These are phyloP conservation scores for Punica granatum DNA, from an alignment of 345 rosid species.

Conservation along the genomic window DNA sequence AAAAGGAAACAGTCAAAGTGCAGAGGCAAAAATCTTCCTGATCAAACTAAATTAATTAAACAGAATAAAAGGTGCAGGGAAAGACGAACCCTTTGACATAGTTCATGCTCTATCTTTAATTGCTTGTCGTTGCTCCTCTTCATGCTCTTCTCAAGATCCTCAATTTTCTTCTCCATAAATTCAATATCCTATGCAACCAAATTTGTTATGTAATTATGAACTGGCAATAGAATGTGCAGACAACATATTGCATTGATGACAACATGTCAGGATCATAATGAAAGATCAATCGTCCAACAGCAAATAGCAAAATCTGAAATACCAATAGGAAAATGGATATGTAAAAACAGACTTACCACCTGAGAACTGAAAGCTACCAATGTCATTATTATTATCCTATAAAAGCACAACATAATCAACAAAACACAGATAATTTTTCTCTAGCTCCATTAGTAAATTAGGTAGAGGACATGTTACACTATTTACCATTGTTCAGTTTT, in stretches of 20 bases:
- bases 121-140: slow-evolving; percentile 98
- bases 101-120: slow-evolving; percentile 71
- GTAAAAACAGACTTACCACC: not conserved
- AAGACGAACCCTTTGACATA: slow-evolving; percentile 45
- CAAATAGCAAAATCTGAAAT: not conserved
- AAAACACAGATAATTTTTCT: not conserved
- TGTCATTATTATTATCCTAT: not conserved
- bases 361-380: not conserved
- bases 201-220: not conserved
- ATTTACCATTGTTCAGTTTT: not conserved
- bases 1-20: not conserved
- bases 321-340: not conserved
- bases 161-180: slow-evolving; percentile 66
- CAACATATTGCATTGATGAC: not conserved
- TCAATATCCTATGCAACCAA: slow-evolving; percentile 67
- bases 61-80: not conserved
- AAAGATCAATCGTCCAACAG: not conserved
- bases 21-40: not conserved
- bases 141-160: slow-evolving; percentile 96
- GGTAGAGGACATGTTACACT: not conserved
- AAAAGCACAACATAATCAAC: not conserved
- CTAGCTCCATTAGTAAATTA: not conserved
- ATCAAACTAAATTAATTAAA: not conserved
- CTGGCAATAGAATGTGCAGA: not conserved
- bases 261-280: not conserved